phyloP scores from a whole-genome alignment of 257 asterid genomes.

The Solanum rostratum region DNA sequence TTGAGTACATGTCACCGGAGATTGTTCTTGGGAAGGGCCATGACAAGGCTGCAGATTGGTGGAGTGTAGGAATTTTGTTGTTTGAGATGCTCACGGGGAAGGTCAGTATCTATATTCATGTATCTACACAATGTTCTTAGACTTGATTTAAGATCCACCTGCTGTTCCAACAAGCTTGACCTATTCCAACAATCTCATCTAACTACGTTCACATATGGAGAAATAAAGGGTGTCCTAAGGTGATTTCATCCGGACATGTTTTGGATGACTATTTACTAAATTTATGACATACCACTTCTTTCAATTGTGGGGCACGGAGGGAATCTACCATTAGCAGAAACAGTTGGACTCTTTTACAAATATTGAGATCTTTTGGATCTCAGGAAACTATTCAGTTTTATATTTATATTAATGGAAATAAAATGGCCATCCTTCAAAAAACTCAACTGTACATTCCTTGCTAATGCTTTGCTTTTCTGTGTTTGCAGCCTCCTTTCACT shows the following conservation, averaged over 20 bases:
- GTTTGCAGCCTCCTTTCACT: slow-evolving; percentile 10
- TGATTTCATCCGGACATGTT: not conserved
- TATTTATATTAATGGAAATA: not conserved
- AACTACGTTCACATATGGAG: not conserved
- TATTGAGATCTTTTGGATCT: not conserved
- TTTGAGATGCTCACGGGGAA: slow-evolving; percentile 18
- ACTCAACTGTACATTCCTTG: not conserved
- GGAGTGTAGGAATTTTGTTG: slow-evolving; percentile 39
- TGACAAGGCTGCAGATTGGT: slow-evolving; percentile 66
- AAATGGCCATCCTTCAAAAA: not conserved
- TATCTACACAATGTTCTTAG: not conserved
- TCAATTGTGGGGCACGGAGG: not conserved
- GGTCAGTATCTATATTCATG: not conserved
- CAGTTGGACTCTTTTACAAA: not conserved
- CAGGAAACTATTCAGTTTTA: not conserved
- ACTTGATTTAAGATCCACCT: not conserved
- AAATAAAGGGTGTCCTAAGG: not conserved
- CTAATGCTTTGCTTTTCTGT: not conserved
- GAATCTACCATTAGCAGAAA: not conserved
- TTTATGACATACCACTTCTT: not conserved
- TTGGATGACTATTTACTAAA: not conserved
- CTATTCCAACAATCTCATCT: not conserved
- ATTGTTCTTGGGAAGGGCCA: slow-evolving; percentile 64
- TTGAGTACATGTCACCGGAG: slow-evolving; percentile 67
- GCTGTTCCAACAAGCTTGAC: not conserved